Evolutionary conservation across 129 eudicot genomes (phyloP), one percentile per base, ranked within the genome.

Genomic region (Mikania micrantha): DNA sequence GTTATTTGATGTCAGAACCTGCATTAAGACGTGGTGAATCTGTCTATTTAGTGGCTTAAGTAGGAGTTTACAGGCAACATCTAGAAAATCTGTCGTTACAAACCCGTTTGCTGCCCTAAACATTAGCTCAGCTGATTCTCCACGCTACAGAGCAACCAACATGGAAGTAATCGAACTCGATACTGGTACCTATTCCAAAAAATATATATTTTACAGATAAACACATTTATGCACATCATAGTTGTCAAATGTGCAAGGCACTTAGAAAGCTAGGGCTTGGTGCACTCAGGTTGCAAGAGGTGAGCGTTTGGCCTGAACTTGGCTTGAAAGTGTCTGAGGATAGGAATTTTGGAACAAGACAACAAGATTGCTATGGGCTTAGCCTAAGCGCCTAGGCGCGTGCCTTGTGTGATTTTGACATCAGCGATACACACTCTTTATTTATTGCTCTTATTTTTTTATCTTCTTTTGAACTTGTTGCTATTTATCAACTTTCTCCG

Each of bases 161-260:
- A 91, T 91, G 97, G 97, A 91, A 83, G 97, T 91, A 47, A 88
- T 91, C 49, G 97, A 91, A 84, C 87, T 91, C 35, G 96, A 88
- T 69, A 84, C 96, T 1, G 96, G 96, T 89, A 74, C 0, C 63
- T 42, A 11, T 41, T 47, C 39, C n/a, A 35, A 20, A 13, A 60
- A 29, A 49, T 29, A 3, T 49, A 41, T n/a, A n/a, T n/a, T n/a
- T n/a, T n/a, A n/a, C n/a, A n/a, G n/a, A n/a, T n/a, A n/a, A n/a
- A n/a, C n/a, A n/a, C n/a, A n/a, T n/a, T n/a, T n/a, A n/a, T n/a
- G n/a, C n/a, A n/a, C n/a, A n/a, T n/a, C n/a, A n/a, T n/a, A n/a
- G n/a, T n/a, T n/a, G n/a, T n/a, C n/a, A n/a, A n/a, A n/a, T n/a
- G n/a, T n/a, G n/a, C n/a, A n/a, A n/a, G n/a, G n/a, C n/a, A n/a